Conservation (phyloP, 768 basidiomycete genomes). For the Termitomyces sp. region DNA sequence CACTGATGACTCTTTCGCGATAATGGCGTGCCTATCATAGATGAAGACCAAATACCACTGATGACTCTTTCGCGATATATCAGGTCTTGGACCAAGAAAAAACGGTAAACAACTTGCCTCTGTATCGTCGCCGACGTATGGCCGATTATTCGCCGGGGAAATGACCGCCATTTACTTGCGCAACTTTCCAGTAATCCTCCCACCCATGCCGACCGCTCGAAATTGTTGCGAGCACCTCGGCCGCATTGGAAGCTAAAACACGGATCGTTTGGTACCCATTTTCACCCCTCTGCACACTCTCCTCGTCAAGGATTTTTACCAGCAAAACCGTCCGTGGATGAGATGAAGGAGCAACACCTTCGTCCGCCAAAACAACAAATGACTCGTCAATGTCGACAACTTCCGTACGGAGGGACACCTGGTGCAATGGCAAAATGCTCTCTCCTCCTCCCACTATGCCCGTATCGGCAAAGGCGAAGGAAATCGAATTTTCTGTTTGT, state of each 20-base stretch:
- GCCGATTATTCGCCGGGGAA: constrained; percentile 14
- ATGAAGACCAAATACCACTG: not conserved
- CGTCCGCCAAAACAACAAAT: constrained; percentile 13
- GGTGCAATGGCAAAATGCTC: constrained; percentile 4
- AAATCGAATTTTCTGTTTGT: not conserved
- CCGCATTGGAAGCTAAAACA: constrained; percentile 11
- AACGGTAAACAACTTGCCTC: not conserved
- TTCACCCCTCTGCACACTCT: not conserved
- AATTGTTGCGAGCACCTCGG: constrained; percentile 10
- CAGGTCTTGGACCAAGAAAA: not conserved
- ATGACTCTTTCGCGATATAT: not conserved
- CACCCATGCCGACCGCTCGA: constrained; percentile 12
- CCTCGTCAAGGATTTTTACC: constrained; percentile 8
- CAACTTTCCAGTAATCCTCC: constrained; percentile 17
- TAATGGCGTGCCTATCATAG: not conserved
- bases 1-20: not conserved
- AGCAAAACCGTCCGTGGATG: constrained; percentile 15
- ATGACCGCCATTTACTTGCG: constrained; percentile 14
- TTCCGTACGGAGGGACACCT: not conserved
- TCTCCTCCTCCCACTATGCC: constrained; percentile 5
- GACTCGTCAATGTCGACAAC: constrained; percentile 1
- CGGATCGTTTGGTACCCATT: constrained; percentile 8
- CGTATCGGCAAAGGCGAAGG: constrained; percentile 5
- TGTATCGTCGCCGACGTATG: not conserved
- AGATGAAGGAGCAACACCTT: constrained; percentile 11